phyloP scores from a whole-genome alignment of 192 early-diverging fungal genomes.

The Coemansia sp. region DNA sequence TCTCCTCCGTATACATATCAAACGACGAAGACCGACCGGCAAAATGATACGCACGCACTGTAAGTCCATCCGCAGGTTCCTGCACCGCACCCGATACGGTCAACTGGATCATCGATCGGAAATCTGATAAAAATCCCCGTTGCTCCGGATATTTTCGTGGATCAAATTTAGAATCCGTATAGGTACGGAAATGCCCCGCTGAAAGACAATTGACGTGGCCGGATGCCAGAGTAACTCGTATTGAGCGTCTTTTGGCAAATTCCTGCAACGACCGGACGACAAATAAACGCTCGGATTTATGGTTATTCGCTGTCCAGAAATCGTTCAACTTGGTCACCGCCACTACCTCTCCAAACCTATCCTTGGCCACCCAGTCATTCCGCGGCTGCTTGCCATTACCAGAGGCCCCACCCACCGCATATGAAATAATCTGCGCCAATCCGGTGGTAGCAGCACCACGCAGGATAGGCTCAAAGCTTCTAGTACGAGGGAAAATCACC shows the following conservation, averaged over 20 bases:
- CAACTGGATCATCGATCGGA: constrained; percentile 76
- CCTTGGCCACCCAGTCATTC: constrained; percentile 54
- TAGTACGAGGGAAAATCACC: constrained; percentile 70
- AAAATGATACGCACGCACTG: constrained; percentile 60
- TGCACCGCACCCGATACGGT: constrained; percentile 77
- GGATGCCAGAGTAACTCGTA: constrained; percentile 76
- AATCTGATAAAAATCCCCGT: constrained; percentile 60
- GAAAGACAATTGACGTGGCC: constrained; percentile 78
- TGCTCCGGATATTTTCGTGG: constrained; percentile 50
- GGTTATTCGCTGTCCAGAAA: constrained; percentile 64
- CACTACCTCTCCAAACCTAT: constrained; percentile 73
- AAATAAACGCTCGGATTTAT: constrained; percentile 66
- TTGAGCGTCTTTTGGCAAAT: constrained; percentile 58
- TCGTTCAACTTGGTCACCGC: constrained; percentile 77
- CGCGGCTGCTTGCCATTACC: constrained; percentile 23
- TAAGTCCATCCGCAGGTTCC: constrained; percentile 65
- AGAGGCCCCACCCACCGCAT: constrained; percentile 27
- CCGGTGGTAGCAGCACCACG: constrained; percentile 57
- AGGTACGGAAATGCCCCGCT: constrained; percentile 60
- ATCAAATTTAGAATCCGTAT: constrained; percentile 40
- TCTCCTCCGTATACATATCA: constrained; percentile 65
- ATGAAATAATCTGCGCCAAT: constrained; percentile 50
- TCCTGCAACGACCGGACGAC: constrained; percentile 67
- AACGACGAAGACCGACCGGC: constrained; percentile 58
- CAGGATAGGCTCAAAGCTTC: constrained; percentile 66